Base-by-base conservation (phyloP, 805 yeast genomes). In the Zygosaccharomyces kombuchaensis region DNA sequence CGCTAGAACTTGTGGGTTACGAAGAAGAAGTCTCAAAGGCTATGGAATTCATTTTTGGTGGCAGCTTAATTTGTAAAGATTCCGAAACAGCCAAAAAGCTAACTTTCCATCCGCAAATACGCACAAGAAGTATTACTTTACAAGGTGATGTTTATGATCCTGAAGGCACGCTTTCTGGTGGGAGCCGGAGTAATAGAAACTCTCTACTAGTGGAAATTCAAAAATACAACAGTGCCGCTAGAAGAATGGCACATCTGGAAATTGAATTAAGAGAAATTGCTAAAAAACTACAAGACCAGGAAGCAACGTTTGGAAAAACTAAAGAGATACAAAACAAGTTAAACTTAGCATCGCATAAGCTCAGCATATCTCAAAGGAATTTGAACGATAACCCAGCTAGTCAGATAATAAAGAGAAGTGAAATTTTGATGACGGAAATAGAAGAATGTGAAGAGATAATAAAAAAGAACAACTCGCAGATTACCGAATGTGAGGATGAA, bases 101-200 rank as follows among this genome's bases (percentile, higher is more conserved):
- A n/a, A 87, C 97, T 0, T 88, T 89, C 62, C 81, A 90, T 62
- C 93, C 91, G 0, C 76, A 79, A 44, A 81, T 91, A 12, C 75
- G 87, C 51, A 74, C 90, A 0, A 81, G 89, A 57, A 82, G 95
- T 25, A 88, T 95, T 12, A 93, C 99, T 0, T 63, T 86, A 27
- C 90, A 89, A 44, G 99, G 99, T 42, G 99, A 93, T 63, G 77
- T 84, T 9, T 93, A 90, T 66, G 99, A 93, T 61, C 99, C 99
- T 0, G 88, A 84, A 54, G 99, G 99, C 12, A 87, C 96, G 6
- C 71, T 93, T 22, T 86, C 96, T 1, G 99, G 99, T 39, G 98
- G 98, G n/a, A 82, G 95, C 16, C 75, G 91, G 54, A 80, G 74
- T 51, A 71, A 72, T 40, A 69, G 77, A 12, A 73, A 78, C 1